phyloP scores from a whole-genome alignment of 73 alveolate species.

The Uronychia setigera region DNA sequence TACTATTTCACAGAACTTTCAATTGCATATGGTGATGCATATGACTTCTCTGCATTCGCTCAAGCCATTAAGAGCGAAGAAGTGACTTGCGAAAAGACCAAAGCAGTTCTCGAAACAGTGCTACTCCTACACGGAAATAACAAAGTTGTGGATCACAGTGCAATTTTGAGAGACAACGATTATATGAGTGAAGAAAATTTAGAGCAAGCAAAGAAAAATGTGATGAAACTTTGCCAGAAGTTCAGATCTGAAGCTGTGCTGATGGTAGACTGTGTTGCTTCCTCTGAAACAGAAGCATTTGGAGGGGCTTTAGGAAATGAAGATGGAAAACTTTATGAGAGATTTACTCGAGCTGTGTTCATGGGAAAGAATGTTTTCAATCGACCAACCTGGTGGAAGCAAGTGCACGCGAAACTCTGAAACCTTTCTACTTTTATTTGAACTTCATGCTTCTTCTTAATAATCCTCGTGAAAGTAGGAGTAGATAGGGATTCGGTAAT shows the following conservation, averaged over 20 bases:
- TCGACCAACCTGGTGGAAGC: slow-evolving; percentile 9
- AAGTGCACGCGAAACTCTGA: not conserved
- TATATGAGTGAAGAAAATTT: not conserved
- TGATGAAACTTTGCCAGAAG: not conserved
- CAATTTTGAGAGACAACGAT: not conserved
- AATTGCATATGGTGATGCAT: slow-evolving; percentile 9
- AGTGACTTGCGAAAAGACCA: not conserved
- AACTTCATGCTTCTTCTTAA: too few species aligned
- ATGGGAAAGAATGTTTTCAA: not conserved
- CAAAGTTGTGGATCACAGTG: not conserved
- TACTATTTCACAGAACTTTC: not conserved
- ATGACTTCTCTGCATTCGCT: not conserved
- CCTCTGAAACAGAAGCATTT: not conserved
- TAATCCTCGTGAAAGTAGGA: too few species aligned
- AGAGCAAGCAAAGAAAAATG: not conserved
- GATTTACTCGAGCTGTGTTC: not conserved
- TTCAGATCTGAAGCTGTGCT: not conserved
- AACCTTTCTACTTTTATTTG: too few species aligned
- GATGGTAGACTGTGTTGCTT: not conserved
- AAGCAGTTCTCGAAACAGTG: not conserved
- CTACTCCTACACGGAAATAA: not conserved
- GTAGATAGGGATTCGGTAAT: too few species aligned
- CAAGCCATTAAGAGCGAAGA: not conserved
- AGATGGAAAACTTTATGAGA: slow-evolving; percentile 3
- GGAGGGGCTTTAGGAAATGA: not conserved